A percentile compares a stretch with the other conserved stretches of the same genome.
These are phyloP conservation scores for Rostrohypoxylon terebratum DNA, from an alignment of 495 filamentous ascomycete species.

Conservation along the genomic window DNA sequence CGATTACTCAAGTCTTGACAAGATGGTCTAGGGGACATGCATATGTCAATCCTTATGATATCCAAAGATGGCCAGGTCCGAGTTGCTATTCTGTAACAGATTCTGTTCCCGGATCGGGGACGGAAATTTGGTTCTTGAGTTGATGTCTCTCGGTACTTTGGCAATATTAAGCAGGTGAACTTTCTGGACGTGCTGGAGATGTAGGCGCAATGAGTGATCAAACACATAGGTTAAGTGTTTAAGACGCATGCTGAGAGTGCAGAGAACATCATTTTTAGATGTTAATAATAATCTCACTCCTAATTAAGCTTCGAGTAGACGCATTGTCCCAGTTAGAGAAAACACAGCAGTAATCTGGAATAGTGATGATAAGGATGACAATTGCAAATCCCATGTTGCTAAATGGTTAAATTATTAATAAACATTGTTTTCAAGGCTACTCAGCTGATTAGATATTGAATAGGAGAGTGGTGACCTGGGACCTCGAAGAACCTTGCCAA, in stretches of 20 bases:
- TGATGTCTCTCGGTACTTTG: neutral
- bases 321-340: neutral
- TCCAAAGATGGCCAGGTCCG: neutral
- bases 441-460: neutral
- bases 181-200: neutral
- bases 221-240: too few species aligned
- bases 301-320: neutral
- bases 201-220: neutral
- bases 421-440: neutral
- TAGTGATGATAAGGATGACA: neutral
- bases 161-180: neutral
- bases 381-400: neutral
- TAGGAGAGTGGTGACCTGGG: constrained; percentile 13
- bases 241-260: too few species aligned
- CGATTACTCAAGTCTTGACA: neutral
- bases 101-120: neutral
- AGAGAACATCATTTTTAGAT: neutral
- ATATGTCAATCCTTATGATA: neutral
- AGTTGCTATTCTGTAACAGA: neutral
- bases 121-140: neutral
- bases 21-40: neutral
- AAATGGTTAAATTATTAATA: neutral
- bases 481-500: constrained; percentile 31
- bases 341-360: neutral
- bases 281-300: neutral